These are phyloP conservation scores for Galerina marginata DNA, from an alignment of 768 basidiomycete genomes.

Conservation along the genomic window DNA sequence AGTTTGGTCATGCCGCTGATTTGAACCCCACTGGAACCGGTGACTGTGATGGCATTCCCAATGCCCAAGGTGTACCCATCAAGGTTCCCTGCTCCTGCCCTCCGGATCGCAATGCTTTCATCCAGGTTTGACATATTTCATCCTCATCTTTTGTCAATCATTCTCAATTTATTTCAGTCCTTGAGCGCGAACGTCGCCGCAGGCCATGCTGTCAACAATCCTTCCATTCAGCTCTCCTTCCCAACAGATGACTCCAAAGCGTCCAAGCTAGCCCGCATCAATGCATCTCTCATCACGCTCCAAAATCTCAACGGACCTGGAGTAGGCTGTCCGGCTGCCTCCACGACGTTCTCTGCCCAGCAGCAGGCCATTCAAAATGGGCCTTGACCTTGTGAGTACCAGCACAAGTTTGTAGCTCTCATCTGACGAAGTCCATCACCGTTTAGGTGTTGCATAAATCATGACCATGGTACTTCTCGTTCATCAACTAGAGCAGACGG, in stretches of 20 bases:
- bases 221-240: slow-evolving; percentile 59
- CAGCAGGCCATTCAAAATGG: slow-evolving; percentile 35
- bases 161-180: slow-evolving; percentile 29
- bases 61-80: slow-evolving; percentile 56
- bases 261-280: slow-evolving; percentile 61
- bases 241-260: slow-evolving; percentile 62
- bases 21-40: slow-evolving; percentile 71
- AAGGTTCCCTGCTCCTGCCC: slow-evolving; percentile 62
- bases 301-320: slow-evolving; percentile 77
- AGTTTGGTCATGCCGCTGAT: slow-evolving; percentile 59
- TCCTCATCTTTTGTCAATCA: neutral
- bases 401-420: neutral
- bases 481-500: too few relatives aligned
- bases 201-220: slow-evolving; percentile 69
- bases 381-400: neutral
- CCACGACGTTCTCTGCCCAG: slow-evolving; percentile 57
- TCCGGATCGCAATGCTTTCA: slow-evolving; percentile 21
- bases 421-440: too few relatives aligned
- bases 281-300: slow-evolving; percentile 64
- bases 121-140: slow-evolving; percentile 10
- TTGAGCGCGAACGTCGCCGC: slow-evolving; percentile 64
- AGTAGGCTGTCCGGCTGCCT: slow-evolving; percentile 67
- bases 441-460: too few relatives aligned
- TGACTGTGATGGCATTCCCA: slow-evolving; percentile 71
- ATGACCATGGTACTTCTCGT: too few relatives aligned